phyloP scores from a whole-genome alignment of 148 eudicot species.

The Cornus suecica region DNA sequence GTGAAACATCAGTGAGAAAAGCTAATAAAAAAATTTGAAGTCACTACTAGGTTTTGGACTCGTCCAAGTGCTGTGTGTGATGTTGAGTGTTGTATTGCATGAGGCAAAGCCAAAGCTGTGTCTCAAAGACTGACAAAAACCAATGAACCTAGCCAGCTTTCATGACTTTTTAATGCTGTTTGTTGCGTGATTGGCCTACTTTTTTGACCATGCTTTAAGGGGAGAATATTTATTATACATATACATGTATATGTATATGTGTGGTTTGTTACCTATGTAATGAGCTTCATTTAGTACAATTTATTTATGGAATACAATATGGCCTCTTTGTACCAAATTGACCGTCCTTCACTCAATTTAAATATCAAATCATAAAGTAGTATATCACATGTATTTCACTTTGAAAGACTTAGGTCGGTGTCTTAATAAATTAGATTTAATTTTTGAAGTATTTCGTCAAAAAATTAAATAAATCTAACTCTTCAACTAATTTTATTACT shows the following conservation, averaged over 20 bases:
- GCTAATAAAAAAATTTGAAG: not conserved
- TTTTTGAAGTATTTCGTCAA: too few relatives aligned
- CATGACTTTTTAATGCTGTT: not conserved
- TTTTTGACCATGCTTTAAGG: not conserved
- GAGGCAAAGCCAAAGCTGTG: not conserved
- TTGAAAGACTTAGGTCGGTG: too few relatives aligned
- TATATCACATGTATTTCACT: too few relatives aligned
- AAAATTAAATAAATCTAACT: too few relatives aligned
- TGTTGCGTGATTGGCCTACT: not conserved
- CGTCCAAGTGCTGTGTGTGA: not conserved
- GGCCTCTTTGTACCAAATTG: too few relatives aligned
- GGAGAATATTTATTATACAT: not conserved
- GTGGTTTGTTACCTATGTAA: not conserved
- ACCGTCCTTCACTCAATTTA: too few relatives aligned
- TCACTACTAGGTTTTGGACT: not conserved
- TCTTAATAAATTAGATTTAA: too few relatives aligned
- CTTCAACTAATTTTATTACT: too few relatives aligned
- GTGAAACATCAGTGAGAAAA: not conserved
- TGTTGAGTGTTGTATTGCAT: constrained; percentile 1
- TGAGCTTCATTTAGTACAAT: too few relatives aligned
- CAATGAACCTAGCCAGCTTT: constrained; percentile 15
- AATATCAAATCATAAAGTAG: too few relatives aligned
- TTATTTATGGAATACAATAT: too few relatives aligned
- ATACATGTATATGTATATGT: not conserved
- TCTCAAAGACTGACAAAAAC: not conserved